A percentile compares a stretch with the other conserved stretches of the same genome.
These are phyloP conservation scores for Silene coronaria DNA, from an alignment of 179 eudicot genomes.

Conservation along the genomic window DNA sequence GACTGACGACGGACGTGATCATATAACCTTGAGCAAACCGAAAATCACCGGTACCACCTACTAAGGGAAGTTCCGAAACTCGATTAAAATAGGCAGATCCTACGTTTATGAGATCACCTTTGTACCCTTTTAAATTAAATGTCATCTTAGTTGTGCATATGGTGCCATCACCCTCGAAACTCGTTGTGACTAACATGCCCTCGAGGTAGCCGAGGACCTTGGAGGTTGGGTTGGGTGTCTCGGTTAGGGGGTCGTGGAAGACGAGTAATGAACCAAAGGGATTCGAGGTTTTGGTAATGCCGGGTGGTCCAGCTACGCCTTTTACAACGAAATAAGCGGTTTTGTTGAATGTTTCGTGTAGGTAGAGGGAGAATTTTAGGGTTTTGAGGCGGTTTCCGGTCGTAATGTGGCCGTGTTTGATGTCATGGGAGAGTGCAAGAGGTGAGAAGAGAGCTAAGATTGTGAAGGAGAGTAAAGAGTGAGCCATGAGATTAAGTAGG, in stretches of 20 bases:
- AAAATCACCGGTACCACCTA: conserved; percentile 44
- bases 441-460: neutral
- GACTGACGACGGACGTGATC: conserved; percentile 32
- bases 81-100: conserved; percentile 29
- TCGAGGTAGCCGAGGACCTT: conserved; percentile 26
- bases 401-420: neutral
- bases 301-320: conserved; percentile 14
- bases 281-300: conserved; percentile 1
- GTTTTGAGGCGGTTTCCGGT: neutral
- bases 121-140: conserved; percentile 28
- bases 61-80: conserved; percentile 40
- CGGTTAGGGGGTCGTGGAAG: conserved; percentile 17
- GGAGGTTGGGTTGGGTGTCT: conserved; percentile 22
- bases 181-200: conserved; percentile 34
- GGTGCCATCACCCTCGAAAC: conserved; percentile 33
- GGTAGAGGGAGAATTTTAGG: conserved; percentile 11
- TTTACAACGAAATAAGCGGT: conserved; percentile 16
- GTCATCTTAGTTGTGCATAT: conserved; percentile 25
- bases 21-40: conserved; percentile 43
- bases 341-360: conserved; percentile 18
- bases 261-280: neutral
- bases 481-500: neutral
- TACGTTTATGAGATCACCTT: conserved; percentile 33
- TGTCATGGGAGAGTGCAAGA: neutral
- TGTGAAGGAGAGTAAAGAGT: neutral